Evolutionary conservation across 2,329 filamentous ascomycete genomes (phyloP).

Genomic region (Emergomyces pasteurianus): DNA sequence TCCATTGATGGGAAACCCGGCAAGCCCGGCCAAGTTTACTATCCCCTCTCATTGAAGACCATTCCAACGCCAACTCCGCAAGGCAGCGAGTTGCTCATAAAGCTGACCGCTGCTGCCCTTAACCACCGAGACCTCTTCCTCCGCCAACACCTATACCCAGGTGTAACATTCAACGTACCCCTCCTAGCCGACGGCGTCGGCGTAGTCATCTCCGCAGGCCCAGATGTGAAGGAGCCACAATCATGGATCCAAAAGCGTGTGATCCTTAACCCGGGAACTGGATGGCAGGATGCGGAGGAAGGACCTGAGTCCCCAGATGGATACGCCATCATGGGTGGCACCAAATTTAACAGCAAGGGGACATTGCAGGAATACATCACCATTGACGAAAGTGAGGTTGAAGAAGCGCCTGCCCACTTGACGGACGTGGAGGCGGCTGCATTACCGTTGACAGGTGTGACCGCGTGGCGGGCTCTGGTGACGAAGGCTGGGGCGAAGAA

Average conservation of each 20-base stretch:
- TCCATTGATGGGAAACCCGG: constrained; percentile 49
- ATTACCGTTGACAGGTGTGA: constrained; percentile 72
- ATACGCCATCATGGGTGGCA: constrained; percentile 40
- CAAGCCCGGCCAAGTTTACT: constrained; percentile 77
- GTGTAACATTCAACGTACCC: constrained; percentile 64
- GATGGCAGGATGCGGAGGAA: constrained; percentile 60
- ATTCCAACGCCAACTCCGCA: constrained; percentile 52
- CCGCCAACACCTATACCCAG: constrained; percentile 82
- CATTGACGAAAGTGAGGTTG: constrained; percentile 60
- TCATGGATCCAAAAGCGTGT: constrained; percentile 56
- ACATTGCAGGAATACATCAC: constrained; percentile 63
- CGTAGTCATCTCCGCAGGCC: constrained; percentile 53
- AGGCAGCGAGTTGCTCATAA: constrained; percentile 59
- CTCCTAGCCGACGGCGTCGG: constrained; percentile 76
- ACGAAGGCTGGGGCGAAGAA: constrained; percentile 57
- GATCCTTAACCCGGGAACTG: constrained; percentile 62
- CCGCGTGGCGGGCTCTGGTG: constrained; percentile 75
- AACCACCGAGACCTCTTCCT: constrained; percentile 96
- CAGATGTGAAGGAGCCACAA: constrained; percentile 38
- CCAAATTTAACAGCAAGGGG: constrained; percentile 52
- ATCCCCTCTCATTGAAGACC: constrained; percentile 41
- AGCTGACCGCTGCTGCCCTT: constrained; percentile 65
- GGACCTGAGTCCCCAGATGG: constrained; percentile 53
- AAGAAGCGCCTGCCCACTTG: constrained; percentile 63
- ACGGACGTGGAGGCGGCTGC: constrained; percentile 65